Evolutionary conservation across 306 rosid species (phyloP).

Genomic region (Rosa persica): DNA sequence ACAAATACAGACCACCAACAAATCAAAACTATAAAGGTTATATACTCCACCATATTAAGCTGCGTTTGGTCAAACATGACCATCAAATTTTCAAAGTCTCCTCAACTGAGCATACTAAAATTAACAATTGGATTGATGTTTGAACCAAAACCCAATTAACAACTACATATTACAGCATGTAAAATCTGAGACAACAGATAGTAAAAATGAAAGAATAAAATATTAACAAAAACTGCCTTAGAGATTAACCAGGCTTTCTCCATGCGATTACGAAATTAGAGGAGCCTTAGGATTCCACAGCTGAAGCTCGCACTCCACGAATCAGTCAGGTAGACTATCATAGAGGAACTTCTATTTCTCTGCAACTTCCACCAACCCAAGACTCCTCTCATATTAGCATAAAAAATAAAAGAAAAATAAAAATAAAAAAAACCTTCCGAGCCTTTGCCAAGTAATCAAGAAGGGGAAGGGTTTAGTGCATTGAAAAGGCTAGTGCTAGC

Average conservation of each 20-base stretch:
- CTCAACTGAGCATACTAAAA: neutral
- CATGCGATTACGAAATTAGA: conserved; percentile 73
- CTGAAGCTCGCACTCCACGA: conserved; percentile 56
- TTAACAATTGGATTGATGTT: neutral
- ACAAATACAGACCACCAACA: neutral
- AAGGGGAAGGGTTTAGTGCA: conserved; percentile 29
- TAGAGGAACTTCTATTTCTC: conserved; percentile 78
- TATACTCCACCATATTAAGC: neutral
- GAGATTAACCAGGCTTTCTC: conserved; percentile 91
- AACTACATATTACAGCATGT: neutral
- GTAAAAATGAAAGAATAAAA: neutral
- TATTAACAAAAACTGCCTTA: conserved; percentile 42
- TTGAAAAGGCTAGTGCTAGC: too few species aligned
- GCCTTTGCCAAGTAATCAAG: conserved; percentile 54
- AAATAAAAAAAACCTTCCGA: conserved; percentile 74
- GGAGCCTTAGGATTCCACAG: conserved; percentile 70
- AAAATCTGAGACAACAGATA: neutral
- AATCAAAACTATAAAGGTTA: neutral
- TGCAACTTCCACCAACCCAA: conserved; percentile 91
- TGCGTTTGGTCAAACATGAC: neutral
- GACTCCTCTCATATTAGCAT: conserved; percentile 66
- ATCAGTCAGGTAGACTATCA: conserved; percentile 60
- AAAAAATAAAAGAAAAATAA: too few species aligned
- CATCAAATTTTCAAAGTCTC: neutral
- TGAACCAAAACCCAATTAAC: neutral